These are phyloP conservation scores for Sporisorium reilianum DNA, from an alignment of 1,284 basidiomycete species.

Conservation along the genomic window DNA sequence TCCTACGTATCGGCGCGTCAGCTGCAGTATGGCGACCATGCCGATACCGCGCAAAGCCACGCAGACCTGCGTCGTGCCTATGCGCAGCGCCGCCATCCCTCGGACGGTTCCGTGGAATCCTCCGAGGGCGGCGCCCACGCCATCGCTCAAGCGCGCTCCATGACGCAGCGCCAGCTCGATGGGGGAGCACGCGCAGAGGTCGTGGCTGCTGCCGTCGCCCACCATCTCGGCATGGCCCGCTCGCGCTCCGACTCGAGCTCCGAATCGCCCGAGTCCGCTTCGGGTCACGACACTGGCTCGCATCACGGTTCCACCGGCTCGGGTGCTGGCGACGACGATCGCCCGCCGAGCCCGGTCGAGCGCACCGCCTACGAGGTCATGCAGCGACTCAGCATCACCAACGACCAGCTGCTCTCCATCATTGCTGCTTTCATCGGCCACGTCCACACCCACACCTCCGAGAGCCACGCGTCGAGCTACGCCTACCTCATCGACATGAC, in stretches of 20 bases:
- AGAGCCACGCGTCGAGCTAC: constrained; percentile 85
- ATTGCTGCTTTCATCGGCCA: constrained; percentile 98
- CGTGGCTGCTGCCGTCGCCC: constrained; percentile 28
- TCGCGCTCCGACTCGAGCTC: constrained; percentile 49
- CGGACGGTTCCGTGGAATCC: constrained; percentile 41
- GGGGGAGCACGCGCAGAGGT: constrained; percentile 21
- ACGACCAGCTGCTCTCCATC: constrained; percentile 81
- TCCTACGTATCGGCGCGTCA: constrained; percentile 27
- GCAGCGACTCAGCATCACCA: constrained; percentile 73
- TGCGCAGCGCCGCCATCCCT: constrained; percentile 40
- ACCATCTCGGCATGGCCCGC: constrained; percentile 36
- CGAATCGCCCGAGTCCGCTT: constrained; percentile 49
- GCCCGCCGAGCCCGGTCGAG: constrained; percentile 76
- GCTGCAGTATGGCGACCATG: constrained; percentile 14
- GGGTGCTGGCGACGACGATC: constrained; percentile 73
- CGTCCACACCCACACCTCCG: constrained; percentile 88
- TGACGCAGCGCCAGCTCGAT: constrained; percentile 43
- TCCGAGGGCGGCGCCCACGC: constrained; percentile 34
- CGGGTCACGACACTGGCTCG: constrained; percentile 72
- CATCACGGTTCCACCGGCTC: constrained; percentile 73
- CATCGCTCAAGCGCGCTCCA: constrained; percentile 39
- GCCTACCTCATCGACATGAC: constrained; percentile 94
- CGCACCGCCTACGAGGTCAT: constrained; percentile 75
- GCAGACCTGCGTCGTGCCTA: constrained; percentile 31
- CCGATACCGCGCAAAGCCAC: constrained; percentile 18